Percentiles rank a stretch among this genome's conserved stretches.
Evolutionary conservation across 768 basidiomycete species (phyloP).

Genomic region (Tulasnella calospora): DNA sequence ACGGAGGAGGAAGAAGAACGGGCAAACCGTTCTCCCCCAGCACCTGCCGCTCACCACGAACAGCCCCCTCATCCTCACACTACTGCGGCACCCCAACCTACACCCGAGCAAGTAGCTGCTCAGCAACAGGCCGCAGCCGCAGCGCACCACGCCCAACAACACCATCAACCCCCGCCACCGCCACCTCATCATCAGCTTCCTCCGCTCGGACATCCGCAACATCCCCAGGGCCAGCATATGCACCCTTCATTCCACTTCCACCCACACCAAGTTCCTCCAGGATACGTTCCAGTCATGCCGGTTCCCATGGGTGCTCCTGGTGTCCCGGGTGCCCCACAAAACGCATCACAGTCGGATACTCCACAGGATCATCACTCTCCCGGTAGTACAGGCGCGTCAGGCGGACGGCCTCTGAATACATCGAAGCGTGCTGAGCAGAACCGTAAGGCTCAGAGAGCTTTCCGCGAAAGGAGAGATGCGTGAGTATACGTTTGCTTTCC

Average conservation of each 20-base stretch:
- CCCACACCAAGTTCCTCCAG: constrained; percentile 13
- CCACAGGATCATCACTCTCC: background rate
- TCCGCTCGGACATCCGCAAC: background rate
- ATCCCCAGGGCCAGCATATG: constrained; percentile 11
- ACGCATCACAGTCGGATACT: background rate
- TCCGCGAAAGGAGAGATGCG: constrained; percentile 86
- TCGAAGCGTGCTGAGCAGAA: constrained; percentile 93
- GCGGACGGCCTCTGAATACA: constrained; percentile 53
- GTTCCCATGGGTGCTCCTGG: constrained; percentile 1
- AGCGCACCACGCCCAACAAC: constrained; percentile 11
- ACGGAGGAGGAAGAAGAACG: constrained; percentile 2
- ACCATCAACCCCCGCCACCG: background rate
- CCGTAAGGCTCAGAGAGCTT: constrained; percentile 87
- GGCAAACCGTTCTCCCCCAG: background rate
- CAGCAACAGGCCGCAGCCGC: constrained; percentile 13
- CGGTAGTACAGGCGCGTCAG: background rate
- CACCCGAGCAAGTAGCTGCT: constrained; percentile 11
- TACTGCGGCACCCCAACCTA: constrained; percentile 9
- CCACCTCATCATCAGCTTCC: constrained; percentile 13
- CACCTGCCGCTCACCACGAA: constrained; percentile 1
- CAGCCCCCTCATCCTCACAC: constrained; percentile 11
- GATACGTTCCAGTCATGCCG: constrained; percentile 19
- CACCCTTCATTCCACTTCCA: constrained; percentile 21
- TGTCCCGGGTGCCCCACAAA: background rate
- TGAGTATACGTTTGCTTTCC: constrained; percentile 41